Conservation (phyloP, 805 yeast species). For the Monosporozyma aerobia region DNA sequence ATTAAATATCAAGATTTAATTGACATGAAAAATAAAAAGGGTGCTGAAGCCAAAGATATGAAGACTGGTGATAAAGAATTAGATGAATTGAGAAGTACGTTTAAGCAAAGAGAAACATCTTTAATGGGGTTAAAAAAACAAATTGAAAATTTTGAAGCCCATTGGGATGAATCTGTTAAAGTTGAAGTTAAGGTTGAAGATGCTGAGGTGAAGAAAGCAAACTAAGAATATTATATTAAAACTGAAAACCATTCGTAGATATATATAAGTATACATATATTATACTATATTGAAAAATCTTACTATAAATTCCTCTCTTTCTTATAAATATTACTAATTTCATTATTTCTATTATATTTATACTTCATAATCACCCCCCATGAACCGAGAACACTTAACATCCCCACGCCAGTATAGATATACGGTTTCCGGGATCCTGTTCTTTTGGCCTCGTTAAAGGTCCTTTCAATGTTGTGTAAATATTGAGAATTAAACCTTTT, state of each 20-base stretch:
- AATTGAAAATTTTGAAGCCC: slow-evolving; percentile 40
- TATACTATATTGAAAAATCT: neutral
- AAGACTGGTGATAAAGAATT: slow-evolving; percentile 24
- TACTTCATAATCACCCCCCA: neutral
- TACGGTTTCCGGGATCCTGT: slow-evolving; percentile 1
- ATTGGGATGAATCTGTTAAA: slow-evolving; percentile 33
- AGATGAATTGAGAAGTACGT: slow-evolving; percentile 30
- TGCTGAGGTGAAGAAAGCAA: neutral
- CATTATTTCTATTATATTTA: slow-evolving; percentile 4
- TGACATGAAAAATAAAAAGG: slow-evolving; percentile 8
- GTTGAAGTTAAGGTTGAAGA: slow-evolving; percentile 1
- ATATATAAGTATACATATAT: neutral
- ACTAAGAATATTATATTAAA: neutral
- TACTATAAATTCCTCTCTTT: slow-evolving; percentile 11
- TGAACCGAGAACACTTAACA: slow-evolving; percentile 2
- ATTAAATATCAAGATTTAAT: slow-evolving; percentile 37
- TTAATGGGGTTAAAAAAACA: slow-evolving; percentile 42
- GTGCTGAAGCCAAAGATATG: slow-evolving; percentile 4
- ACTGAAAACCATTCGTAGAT: neutral
- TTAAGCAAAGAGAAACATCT: slow-evolving; percentile 36
- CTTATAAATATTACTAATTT: slow-evolving; percentile 11
- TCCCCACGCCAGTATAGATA: neutral
- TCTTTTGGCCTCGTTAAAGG: neutral
- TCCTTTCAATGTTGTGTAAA: neutral
- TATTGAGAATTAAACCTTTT: slow-evolving; percentile 1